phyloP scores from a whole-genome alignment of 805 yeast species.

The Teunomyces cretensis region DNA sequence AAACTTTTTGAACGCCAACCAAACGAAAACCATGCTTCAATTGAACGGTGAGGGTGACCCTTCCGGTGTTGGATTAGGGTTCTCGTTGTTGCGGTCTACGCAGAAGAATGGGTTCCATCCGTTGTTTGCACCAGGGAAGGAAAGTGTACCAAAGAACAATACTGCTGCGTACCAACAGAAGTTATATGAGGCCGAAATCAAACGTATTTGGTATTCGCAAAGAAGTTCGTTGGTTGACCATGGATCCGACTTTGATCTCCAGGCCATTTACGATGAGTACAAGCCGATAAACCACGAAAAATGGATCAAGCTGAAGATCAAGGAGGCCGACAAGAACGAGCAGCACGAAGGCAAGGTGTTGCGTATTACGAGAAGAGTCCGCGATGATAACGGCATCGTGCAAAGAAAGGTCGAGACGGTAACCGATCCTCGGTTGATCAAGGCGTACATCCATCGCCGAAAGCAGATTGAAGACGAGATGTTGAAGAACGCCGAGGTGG shows the following conservation, averaged over 20 bases:
- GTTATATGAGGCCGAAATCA: conserved; percentile 87
- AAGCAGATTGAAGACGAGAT: conserved; percentile 59
- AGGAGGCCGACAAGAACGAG: conserved; percentile 35
- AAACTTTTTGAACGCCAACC: conserved; percentile 90
- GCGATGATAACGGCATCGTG: conserved; percentile 81
- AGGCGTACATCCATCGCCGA: conserved; percentile 75
- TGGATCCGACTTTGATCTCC: conserved; percentile 37
- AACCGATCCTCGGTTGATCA: conserved; percentile 82
- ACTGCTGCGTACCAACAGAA: conserved; percentile 68
- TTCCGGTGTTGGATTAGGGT: conserved; percentile 85
- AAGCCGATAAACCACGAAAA: conserved; percentile 33
- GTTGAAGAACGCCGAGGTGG: conserved; percentile 61
- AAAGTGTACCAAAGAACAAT: conserved; percentile 37
- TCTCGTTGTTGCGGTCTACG: conserved; percentile 83
- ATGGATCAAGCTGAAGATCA: conserved; percentile 32
- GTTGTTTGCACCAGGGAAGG: conserved; percentile 33
- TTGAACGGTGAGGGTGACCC: conserved; percentile 95
- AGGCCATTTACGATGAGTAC: conserved; percentile 38
- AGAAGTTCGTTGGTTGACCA: conserved; percentile 50
- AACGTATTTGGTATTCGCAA: conserved; percentile 87
- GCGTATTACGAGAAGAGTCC: conserved; percentile 69
- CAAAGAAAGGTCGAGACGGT: conserved; percentile 79
- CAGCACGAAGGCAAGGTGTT: conserved; percentile 28
- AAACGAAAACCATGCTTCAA: conserved; percentile 95
- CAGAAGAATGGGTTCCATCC: conserved; percentile 89